Base-by-base conservation (phyloP, 352 stramenopile species). In the Plasmopara halstedii region DNA sequence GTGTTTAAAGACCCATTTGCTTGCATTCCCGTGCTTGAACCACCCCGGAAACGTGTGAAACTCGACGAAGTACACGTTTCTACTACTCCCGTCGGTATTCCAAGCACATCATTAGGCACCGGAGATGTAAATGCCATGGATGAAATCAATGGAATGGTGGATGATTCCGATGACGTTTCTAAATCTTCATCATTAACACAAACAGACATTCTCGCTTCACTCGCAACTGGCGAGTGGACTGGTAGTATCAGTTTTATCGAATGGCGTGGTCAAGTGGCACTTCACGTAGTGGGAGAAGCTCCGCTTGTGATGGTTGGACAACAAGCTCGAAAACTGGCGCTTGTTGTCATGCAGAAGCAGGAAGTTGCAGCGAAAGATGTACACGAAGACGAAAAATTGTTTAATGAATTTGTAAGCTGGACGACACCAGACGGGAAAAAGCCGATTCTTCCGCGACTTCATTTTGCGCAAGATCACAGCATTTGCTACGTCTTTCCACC, bases 401-500 rank as follows among this genome's bases (percentile, higher is more conserved):
- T 91, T 35, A 91, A 91, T 42, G 74, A 91, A 42, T 89, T 94
- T 39, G 75, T 91, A 40, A 88, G 70, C 46, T 89, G 77, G 79
- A 72, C 59, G n/a, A 51, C 64, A 2, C 59, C 68, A 0, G 77
- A 88, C 32, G 58, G 69, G 3, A 70, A 68, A 47, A 88, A 87
- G 27, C 61, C 69, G 14, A 85, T 94, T 50, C 62, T 70, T 4
- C 79, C 77, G 0, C 61, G 83, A 7, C 62, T 89, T 4, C 78
- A 88, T 42, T 94, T 91, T 48, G 67, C 79, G 4, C 71, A 73
- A 6, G 66, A 90, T 46, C 71, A 73, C 39, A 91, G 79, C 43
- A 53, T 87, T 6, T 90, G 71, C 53, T 72, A 64, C 2, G 80
- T 94, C 21, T 73, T 75, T 13, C 75, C 80, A 0, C 64, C 73